A percentile compares a stretch with the other conserved stretches of the same genome.
phyloP scores from a whole-genome alignment of 2,329 filamentous ascomycete genomes.

The Fusarium sp. region DNA sequence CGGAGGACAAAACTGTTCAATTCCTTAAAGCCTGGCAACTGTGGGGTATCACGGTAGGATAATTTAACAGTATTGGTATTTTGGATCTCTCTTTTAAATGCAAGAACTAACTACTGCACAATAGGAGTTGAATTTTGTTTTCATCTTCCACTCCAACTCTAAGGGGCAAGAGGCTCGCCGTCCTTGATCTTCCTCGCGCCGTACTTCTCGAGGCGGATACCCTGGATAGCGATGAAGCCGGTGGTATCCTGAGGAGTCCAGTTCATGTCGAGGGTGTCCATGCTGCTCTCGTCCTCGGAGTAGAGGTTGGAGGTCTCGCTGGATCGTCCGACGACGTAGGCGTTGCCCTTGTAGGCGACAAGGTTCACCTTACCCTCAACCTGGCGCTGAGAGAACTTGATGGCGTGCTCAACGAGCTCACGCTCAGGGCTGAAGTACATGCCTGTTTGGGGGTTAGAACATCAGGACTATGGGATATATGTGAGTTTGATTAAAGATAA shows the following conservation, averaged over 20 bases:
- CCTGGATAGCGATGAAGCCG: constrained; percentile 66
- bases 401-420: constrained; percentile 71
- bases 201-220: constrained; percentile 60
- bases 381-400: constrained; percentile 69
- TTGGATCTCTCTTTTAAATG: background rate
- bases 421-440: constrained; percentile 65
- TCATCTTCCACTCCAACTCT: background rate
- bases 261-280: constrained; percentile 67
- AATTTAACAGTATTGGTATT: background rate
- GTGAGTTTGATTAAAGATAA: background rate
- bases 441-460: background rate
- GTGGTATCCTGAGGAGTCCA: constrained; percentile 77
- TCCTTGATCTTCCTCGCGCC: constrained; percentile 51
- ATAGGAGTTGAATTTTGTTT: background rate
- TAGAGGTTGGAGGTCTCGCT: constrained; percentile 64
- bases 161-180: constrained; percentile 53
- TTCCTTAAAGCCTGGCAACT: background rate
- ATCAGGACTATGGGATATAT: background rate
- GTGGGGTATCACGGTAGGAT: background rate
- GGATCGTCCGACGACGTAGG: constrained; percentile 60
- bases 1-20: background rate
- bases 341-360: constrained; percentile 61
- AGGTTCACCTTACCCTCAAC: constrained; percentile 51
- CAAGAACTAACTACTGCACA: background rate
- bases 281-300: constrained; percentile 61